phyloP scores from a whole-genome alignment of 768 basidiomycete species.

The Kockovaella imperatae region DNA sequence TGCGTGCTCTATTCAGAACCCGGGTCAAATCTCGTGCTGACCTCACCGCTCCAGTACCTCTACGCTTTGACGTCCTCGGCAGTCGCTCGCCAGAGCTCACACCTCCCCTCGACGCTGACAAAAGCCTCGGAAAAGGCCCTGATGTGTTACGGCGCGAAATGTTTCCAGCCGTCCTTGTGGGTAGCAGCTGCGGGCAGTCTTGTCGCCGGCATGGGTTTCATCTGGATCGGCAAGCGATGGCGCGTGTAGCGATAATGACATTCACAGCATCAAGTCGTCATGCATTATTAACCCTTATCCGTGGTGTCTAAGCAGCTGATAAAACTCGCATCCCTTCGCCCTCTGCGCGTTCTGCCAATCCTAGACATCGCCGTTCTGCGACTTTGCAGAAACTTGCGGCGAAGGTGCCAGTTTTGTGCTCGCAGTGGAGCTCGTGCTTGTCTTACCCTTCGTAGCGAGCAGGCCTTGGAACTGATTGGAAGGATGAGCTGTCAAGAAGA shows the following conservation, averaged over 20 bases:
- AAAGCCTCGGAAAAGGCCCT: conserved; percentile 1
- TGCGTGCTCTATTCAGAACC: conserved; percentile 8
- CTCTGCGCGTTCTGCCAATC: too few species aligned
- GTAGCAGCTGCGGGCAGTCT: conserved; percentile 30
- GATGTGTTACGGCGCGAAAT: conserved; percentile 33
- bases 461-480: conserved; percentile 26
- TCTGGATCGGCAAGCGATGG: conserved; percentile 34
- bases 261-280: neutral
- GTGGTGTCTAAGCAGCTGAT: too few species aligned
- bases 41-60: conserved; percentile 28
- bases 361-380: too few species aligned
- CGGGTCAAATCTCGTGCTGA: neutral
- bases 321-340: too few species aligned
- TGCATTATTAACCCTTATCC: too few species aligned
- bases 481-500: neutral
- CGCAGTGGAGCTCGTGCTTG: neutral
- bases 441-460: conserved; percentile 20
- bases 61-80: conserved; percentile 32
- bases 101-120: neutral
- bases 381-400: too few species aligned
- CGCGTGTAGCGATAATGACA: conserved; percentile 22
- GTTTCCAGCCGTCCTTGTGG: conserved; percentile 35
- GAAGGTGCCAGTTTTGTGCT: too few species aligned
- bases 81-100: conserved; percentile 4
- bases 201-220: conserved; percentile 26